A percentile compares a stretch with the other conserved stretches of the same genome.
Conservation (phyloP, 306 rosid genomes). For the Canavalia gladiata region DNA sequence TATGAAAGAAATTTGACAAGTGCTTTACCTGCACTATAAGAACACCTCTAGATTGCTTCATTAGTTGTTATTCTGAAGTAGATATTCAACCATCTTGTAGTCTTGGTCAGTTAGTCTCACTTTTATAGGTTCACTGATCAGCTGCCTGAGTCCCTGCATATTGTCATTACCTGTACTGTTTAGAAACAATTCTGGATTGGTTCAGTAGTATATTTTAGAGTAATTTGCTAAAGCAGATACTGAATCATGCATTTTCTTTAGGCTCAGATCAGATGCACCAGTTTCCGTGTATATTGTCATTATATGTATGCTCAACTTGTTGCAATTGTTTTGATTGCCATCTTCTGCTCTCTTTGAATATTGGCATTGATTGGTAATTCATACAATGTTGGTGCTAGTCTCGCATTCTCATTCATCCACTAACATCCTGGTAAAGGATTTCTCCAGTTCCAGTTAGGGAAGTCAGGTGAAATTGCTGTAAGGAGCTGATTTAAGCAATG, state of each 20-base stretch:
- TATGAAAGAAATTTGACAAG: neutral
- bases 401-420: neutral
- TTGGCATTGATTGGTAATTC: neutral
- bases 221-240: neutral
- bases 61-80: neutral
- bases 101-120: too few species aligned
- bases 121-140: constrained; percentile 21
- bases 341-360: constrained; percentile 5
- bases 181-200: too few species aligned
- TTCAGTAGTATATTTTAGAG: neutral
- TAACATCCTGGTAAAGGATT: neutral
- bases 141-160: neutral
- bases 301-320: constrained; percentile 6
- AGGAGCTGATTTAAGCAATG: constrained; percentile 4
- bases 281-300: neutral
- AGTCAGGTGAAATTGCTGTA: neutral
- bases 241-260: constrained; percentile 18
- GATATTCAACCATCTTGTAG: constrained; percentile 5
- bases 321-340: neutral
- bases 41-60: neutral
- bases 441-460: neutral
- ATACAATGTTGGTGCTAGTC: neutral
- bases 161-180: neutral
- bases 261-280: neutral
- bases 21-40: neutral